Percentiles rank a stretch among this genome's conserved stretches.
These are phyloP conservation scores for Litchi chinensis DNA, from an alignment of 345 rosid species.

Conservation along the genomic window DNA sequence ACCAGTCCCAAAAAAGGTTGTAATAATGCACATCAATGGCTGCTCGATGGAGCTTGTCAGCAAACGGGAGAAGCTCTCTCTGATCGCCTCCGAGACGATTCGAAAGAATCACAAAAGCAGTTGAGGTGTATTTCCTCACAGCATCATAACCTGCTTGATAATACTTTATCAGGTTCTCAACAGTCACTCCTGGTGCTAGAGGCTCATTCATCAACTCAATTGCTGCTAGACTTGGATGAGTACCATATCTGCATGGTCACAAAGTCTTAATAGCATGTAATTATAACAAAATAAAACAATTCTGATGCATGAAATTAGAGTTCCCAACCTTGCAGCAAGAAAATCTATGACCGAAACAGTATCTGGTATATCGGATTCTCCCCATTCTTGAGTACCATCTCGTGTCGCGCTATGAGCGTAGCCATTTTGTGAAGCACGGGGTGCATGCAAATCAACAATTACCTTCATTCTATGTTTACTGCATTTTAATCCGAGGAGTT, in stretches of 20 bases:
- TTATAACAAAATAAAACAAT: not conserved
- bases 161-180: constrained; percentile 31
- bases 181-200: constrained; percentile 18
- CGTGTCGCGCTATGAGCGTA: constrained; percentile 35
- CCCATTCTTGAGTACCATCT: constrained; percentile 53
- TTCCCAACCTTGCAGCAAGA: constrained; percentile 26
- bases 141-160: constrained; percentile 39
- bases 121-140: constrained; percentile 36
- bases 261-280: not conserved
- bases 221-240: constrained; percentile 25
- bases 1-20: constrained; percentile 25
- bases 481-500: not conserved
- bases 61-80: constrained; percentile 33
- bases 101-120: constrained; percentile 39
- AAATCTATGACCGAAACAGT: constrained; percentile 44
- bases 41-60: constrained; percentile 22
- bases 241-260: constrained; percentile 18
- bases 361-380: constrained; percentile 29
- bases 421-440: constrained; percentile 41
- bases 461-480: constrained; percentile 38
- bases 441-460: constrained; percentile 39
- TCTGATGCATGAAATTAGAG: not conserved
- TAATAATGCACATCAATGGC: constrained; percentile 50
- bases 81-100: constrained; percentile 35
- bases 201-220: constrained; percentile 54